Conservation (phyloP, 169 alveolate species). For the Haemoproteus tartakovskyi region DNA sequence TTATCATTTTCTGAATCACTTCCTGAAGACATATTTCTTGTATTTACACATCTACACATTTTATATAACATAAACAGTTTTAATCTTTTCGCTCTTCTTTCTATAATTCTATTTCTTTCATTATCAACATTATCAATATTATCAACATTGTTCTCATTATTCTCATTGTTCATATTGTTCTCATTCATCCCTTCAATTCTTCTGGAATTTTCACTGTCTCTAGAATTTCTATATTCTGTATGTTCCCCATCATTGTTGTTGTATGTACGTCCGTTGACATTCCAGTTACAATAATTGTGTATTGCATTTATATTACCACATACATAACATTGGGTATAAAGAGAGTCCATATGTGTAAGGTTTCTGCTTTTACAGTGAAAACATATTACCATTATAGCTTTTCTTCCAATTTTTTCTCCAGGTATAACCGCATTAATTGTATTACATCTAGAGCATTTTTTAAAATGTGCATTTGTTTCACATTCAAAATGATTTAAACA, state of each 20-base stretch:
- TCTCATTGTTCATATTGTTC: too few relatives aligned
- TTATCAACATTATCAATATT: too few relatives aligned
- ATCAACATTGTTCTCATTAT: too few relatives aligned
- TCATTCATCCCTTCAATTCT: too few relatives aligned
- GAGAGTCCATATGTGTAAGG: constrained; percentile 6
- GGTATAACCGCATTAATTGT: constrained; percentile 28
- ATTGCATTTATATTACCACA: constrained; percentile 14
- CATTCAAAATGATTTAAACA: constrained; percentile 17
- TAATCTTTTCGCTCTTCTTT: too few relatives aligned
- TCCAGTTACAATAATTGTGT: not conserved
- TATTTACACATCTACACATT: too few relatives aligned
- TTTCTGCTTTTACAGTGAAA: constrained; percentile 24
- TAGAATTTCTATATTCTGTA: too few relatives aligned
- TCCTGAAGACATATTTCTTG: too few relatives aligned
- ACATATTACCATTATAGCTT: constrained; percentile 12
- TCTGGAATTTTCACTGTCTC: too few relatives aligned
- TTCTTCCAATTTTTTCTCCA: constrained; percentile 24
- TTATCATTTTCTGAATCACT: too few relatives aligned
- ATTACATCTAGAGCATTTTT: constrained; percentile 19
- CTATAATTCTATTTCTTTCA: too few relatives aligned
- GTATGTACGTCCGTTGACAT: not conserved
- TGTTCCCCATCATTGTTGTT: not conserved
- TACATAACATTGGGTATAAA: constrained; percentile 14
- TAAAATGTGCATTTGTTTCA: constrained; percentile 15
- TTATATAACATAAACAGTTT: too few relatives aligned